Conservation (phyloP, 2,329 filamentous ascomycete species). For the Colletotrichum phormii region DNA sequence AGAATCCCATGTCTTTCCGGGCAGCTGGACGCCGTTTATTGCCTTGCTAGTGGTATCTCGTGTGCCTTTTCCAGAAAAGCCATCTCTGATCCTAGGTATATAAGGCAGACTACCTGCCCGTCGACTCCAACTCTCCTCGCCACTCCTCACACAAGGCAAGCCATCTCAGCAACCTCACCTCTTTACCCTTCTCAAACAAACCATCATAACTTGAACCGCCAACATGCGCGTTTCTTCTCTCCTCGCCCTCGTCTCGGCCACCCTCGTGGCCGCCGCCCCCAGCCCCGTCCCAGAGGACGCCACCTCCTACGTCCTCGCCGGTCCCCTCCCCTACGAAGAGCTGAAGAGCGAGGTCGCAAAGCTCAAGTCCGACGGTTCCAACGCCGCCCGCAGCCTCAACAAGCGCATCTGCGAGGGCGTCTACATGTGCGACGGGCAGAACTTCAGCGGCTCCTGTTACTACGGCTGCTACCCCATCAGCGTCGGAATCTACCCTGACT, state of each 20-base stretch:
- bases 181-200: background rate
- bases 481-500: conserved; percentile 5
- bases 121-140: background rate
- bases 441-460: conserved; percentile 9
- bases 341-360: background rate
- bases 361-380: background rate
- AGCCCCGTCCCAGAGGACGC: background rate
- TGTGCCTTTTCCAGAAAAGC: too few relatives aligned
- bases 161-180: background rate
- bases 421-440: conserved; percentile 10
- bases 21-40: background rate
- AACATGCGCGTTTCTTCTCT: background rate
- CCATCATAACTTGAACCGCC: background rate
- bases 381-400: background rate
- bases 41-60: background rate
- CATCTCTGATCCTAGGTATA: background rate
- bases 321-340: background rate
- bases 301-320: background rate
- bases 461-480: conserved; percentile 11
- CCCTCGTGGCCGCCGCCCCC: background rate
- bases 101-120: background rate
- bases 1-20: background rate
- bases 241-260: background rate
- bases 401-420: conserved; percentile 16
- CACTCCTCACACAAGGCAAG: background rate